phyloP scores from a whole-genome alignment of 2,329 filamentous ascomycete genomes.

The Apiospora sp. region DNA sequence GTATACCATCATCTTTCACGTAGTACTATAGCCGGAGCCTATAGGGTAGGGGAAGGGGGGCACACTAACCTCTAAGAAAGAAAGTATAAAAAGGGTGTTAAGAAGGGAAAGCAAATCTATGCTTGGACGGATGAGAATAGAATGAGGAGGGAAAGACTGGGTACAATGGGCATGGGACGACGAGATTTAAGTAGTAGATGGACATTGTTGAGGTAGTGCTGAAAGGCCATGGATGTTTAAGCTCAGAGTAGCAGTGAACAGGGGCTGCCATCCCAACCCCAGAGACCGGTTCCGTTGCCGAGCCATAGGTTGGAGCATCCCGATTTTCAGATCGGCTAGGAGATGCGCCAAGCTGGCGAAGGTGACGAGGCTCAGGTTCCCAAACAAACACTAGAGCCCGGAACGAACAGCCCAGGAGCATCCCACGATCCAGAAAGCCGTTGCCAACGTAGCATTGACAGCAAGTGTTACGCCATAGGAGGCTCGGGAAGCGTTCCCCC shows the following conservation, averaged over 20 bases:
- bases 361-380: background rate
- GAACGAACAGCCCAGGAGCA: slow-evolving; percentile 1
- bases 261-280: background rate
- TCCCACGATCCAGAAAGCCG: background rate
- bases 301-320: slow-evolving; percentile 9
- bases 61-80: slow-evolving; percentile 19
- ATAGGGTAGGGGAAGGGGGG: background rate
- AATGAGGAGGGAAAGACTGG: slow-evolving; percentile 20
- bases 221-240: background rate
- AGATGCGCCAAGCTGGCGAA: slow-evolving; percentile 4
- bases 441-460: background rate
- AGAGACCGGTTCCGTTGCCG: slow-evolving; percentile 1
- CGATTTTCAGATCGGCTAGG: slow-evolving; percentile 5
- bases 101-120: slow-evolving; percentile 22
- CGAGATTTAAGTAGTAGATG: slow-evolving; percentile 3
- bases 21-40: background rate
- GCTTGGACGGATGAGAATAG: slow-evolving; percentile 15
- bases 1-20: background rate
- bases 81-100: slow-evolving; percentile 1
- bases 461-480: background rate
- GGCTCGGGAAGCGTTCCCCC: slow-evolving; percentile 6
- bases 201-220: background rate
- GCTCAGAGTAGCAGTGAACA: slow-evolving; percentile 5
- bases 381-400: slow-evolving; percentile 10
- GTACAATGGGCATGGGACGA: background rate